Evolutionary conservation across 331 rosid genomes (phyloP), one percentile per base, ranked within the genome.

Genomic region (Saraca asoca): DNA sequence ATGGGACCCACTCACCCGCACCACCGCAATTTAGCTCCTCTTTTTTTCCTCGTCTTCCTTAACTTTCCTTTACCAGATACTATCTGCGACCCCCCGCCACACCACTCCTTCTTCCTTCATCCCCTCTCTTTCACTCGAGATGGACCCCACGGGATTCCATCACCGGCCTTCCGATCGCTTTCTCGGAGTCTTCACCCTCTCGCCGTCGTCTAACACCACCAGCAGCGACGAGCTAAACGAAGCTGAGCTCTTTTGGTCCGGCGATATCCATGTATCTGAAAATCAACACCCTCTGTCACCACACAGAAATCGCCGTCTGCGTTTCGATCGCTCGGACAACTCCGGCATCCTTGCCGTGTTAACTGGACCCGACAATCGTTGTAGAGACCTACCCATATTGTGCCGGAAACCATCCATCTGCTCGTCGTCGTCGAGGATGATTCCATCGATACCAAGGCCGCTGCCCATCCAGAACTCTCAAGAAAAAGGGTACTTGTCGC

Each of bases 241-340:
- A 62, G 89, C 90, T 7, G 96, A 89, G 46, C 72, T 91, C 2
- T 89, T 89, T 60, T 91, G 95, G 96, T 67, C 83, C 18, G 45
- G 50, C 33, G 90, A 88, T 4, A 15, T 51, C 50, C 46, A 82
- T 19, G 84, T 71, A 43, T 53, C 82, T n/a, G 72, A 68, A 13
- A 49, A 71, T 66, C 68, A 50, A 20, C 45, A 6, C 43, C 51
- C 52, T 4, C 12, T 11, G 2, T 50, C 64, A 12, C 4, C 51
- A 0, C 20, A 54, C 18, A 20, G 50, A 5, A 64, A n/a, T 15
- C 66, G 71, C 50, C 63, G 64, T 10, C 66, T 54, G 3, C 19
- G 57, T 37, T 70, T 77, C 61, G 39, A 66, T 45, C 72, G 58
- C 2, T 49, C 60, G 1, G 24, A 59, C 1, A 79, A 71, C 9